A percentile compares a stretch with the other conserved stretches of the same genome.
phyloP scores from a whole-genome alignment of 1,139 yeast genomes.

The Tardiomyces blankii region DNA sequence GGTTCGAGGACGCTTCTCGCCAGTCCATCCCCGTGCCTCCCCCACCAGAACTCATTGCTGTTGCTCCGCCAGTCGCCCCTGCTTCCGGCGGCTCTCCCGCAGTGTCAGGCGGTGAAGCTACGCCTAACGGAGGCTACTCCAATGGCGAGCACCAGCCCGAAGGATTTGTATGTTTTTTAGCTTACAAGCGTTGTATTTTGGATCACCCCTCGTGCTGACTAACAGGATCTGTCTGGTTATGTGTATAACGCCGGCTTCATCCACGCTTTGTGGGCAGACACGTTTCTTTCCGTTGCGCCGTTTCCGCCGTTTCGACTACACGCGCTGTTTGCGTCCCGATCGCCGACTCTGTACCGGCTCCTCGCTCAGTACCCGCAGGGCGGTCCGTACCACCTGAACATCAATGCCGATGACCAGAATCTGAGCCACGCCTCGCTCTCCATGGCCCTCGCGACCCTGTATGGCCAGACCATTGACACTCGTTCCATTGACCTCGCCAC shows the following conservation, averaged over 20 bases:
- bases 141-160: not conserved
- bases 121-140: not conserved
- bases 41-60: not conserved
- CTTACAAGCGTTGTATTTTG: not conserved
- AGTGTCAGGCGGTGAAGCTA: not conserved
- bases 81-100: not conserved
- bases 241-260: slow-evolving; percentile 25
- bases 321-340: slow-evolving; percentile 24
- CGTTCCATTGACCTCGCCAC: slow-evolving; percentile 11
- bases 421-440: slow-evolving; percentile 30
- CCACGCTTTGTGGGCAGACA: slow-evolving; percentile 29
- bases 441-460: slow-evolving; percentile 25
- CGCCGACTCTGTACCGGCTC: slow-evolving; percentile 22
- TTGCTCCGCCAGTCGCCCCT: not conserved
- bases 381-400: slow-evolving; percentile 39
- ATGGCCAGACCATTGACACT: slow-evolving; percentile 19
- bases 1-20: not conserved
- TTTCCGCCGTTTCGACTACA: slow-evolving; percentile 23
- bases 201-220: not conserved
- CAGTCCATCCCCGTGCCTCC: not conserved
- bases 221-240: slow-evolving; percentile 18
- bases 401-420: slow-evolving; percentile 42
- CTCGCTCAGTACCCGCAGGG: slow-evolving; percentile 20
- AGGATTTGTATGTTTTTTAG: not conserved
- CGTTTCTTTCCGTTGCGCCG: slow-evolving; percentile 19